Conservation (phyloP, 1,139 yeast genomes). For the Pneumocystis wakefieldiae region DNA sequence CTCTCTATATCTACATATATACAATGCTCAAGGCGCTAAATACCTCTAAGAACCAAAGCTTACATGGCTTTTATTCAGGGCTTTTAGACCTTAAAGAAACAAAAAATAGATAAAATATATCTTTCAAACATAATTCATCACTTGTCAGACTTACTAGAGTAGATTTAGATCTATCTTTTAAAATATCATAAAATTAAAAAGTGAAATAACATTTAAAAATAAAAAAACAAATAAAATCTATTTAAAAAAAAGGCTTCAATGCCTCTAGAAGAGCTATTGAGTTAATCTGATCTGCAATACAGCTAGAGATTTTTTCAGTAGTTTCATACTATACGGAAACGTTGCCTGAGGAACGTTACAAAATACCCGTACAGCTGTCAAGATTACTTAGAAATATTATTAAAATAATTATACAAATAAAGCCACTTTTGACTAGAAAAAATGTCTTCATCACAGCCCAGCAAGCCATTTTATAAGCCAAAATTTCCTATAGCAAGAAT, state of each 20-base stretch:
- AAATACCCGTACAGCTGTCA: no score
- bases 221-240: no score
- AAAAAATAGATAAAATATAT: not conserved
- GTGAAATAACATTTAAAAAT: not conserved
- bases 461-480: constrained; percentile 6
- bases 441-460: not conserved
- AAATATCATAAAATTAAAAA: not conserved
- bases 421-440: not conserved
- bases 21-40: not conserved
- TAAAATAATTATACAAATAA: no score
- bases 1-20: not conserved
- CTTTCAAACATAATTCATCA: not conserved
- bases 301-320: no score
- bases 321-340: no score
- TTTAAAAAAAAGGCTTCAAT: no score
- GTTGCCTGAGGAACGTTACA: no score
- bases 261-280: no score
- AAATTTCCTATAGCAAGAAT: constrained; percentile 46
- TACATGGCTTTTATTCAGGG: not conserved
- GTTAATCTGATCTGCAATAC: no score
- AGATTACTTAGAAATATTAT: no score
- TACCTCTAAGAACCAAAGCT: not conserved
- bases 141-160: not conserved
- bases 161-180: not conserved
- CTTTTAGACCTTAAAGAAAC: not conserved